These are phyloP conservation scores for Ogataea parapolymorpha DNA, from an alignment of 805 yeast species.

Conservation along the genomic window DNA sequence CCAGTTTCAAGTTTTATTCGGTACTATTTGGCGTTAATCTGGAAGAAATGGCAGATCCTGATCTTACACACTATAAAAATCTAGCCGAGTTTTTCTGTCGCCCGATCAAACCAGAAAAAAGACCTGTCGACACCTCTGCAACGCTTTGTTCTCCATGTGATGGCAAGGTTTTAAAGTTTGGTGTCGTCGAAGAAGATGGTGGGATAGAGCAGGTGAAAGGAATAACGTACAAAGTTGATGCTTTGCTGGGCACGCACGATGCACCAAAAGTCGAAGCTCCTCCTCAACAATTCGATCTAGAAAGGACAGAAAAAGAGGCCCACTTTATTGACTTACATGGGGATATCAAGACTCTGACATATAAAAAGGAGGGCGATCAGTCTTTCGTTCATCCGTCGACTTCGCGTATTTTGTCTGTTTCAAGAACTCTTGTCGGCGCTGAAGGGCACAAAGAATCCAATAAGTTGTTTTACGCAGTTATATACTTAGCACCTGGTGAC, in stretches of 20 bases:
- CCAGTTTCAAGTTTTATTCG: slow-evolving; percentile 77
- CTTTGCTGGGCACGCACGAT: slow-evolving; percentile 65
- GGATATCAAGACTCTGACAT: slow-evolving; percentile 30
- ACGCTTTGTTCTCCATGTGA: slow-evolving; percentile 88
- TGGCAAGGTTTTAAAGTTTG: slow-evolving; percentile 84
- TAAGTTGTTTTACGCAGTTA: slow-evolving; percentile 80
- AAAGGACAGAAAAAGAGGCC: slow-evolving; percentile 11
- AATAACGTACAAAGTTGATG: slow-evolving; percentile 85
- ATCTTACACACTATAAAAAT: slow-evolving; percentile 69
- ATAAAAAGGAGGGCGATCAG: slow-evolving; percentile 69
- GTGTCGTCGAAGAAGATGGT: slow-evolving; percentile 66
- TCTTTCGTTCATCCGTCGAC: slow-evolving; percentile 35
- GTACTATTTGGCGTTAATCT: slow-evolving; percentile 81
- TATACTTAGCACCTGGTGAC: slow-evolving; percentile 96
- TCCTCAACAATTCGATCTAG: slow-evolving; percentile 37
- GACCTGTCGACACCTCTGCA: slow-evolving; percentile 68
- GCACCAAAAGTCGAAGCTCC: slow-evolving; percentile 54
- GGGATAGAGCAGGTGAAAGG: slow-evolving; percentile 97
- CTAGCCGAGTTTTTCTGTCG: slow-evolving; percentile 91
- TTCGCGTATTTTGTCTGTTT: slow-evolving; percentile 23
- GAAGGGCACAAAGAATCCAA: slow-evolving; percentile 38
- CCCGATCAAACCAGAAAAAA: slow-evolving; percentile 66
- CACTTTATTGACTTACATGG: slow-evolving; percentile 19
- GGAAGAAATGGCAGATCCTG: slow-evolving; percentile 83
- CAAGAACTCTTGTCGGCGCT: slow-evolving; percentile 8